Evolutionary conservation across 164 flowering plant genomes (phyloP).

Genomic region (Hamamelis virginiana): DNA sequence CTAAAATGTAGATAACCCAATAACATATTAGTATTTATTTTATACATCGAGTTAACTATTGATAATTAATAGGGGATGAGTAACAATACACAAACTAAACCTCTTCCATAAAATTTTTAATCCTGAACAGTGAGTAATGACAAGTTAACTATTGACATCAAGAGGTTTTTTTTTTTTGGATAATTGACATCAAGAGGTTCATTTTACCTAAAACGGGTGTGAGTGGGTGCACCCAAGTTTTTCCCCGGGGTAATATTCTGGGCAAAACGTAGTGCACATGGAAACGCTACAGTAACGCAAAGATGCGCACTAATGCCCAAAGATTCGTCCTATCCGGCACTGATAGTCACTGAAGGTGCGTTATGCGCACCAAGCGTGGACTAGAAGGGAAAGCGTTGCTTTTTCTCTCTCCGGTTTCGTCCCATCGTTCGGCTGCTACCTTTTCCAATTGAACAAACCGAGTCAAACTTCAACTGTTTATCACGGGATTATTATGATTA

Average conservation of each 20-base stretch:
- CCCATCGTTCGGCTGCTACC: neutral
- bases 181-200: no score
- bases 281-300: slow-evolving; percentile 4
- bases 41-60: no score
- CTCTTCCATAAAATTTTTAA: no score
- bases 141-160: no score
- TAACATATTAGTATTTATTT: no score
- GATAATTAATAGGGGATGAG: no score
- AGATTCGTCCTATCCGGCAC: neutral
- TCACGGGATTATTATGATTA: neutral
- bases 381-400: neutral
- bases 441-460: neutral
- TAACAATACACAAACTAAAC: no score
- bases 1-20: no score
- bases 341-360: neutral
- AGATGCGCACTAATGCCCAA: neutral
- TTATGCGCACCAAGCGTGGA: slow-evolving; percentile 1
- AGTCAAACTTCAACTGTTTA: neutral
- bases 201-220: no score
- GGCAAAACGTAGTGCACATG: neutral
- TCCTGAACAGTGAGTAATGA: no score
- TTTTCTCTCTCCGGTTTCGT: neutral
- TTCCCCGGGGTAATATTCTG: neutral
- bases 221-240: no score
- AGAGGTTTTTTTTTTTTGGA: no score